These are phyloP conservation scores for Arachnopeziza araneosa DNA, from an alignment of 2,329 filamentous ascomycete genomes.

Conservation along the genomic window DNA sequence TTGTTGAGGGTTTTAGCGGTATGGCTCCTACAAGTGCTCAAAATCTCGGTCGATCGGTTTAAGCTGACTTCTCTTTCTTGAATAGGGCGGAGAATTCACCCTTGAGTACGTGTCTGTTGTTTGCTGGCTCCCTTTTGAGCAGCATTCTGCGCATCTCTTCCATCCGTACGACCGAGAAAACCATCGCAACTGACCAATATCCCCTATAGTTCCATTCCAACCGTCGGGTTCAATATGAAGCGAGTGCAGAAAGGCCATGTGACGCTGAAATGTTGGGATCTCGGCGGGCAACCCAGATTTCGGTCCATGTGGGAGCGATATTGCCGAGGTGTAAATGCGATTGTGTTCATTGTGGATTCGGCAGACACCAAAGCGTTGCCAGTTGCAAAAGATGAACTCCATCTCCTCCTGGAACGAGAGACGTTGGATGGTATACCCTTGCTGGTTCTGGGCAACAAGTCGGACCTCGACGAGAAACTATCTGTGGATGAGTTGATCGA, in stretches of 20 bases:
- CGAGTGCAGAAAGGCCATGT: conserved; percentile 96
- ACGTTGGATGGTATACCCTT: conserved; percentile 85
- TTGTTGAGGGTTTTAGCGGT: conserved; percentile 90
- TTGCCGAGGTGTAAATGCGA: conserved; percentile 93
- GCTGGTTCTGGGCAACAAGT: conserved; percentile 94
- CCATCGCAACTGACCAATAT: conserved; percentile 33
- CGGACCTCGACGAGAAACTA: conserved; percentile 84
- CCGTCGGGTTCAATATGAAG: conserved; percentile 99
- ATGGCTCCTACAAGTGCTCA: conserved; percentile 39
- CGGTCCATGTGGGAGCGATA: conserved; percentile 99
- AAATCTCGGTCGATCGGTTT: neutral
- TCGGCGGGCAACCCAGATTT: conserved; percentile 94
- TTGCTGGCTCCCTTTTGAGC: conserved; percentile 1
- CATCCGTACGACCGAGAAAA: conserved; percentile 2
- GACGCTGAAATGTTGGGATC: conserved; percentile 97
- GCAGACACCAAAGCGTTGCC: conserved; percentile 77
- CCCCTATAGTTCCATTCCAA: conserved; percentile 80
- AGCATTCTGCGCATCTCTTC: neutral
- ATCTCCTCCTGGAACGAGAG: conserved; percentile 78
- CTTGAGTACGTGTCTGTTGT: conserved; percentile 71
- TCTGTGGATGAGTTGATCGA: conserved; percentile 95
- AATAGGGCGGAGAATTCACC: conserved; percentile 93
- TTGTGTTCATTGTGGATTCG: conserved; percentile 97
- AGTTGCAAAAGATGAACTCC: conserved; percentile 86
- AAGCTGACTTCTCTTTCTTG: conserved; percentile 4